Percentiles rank a stretch among this genome's conserved stretches.
phyloP scores from a whole-genome alignment of 2,329 filamentous ascomycete genomes.

The Herpotrichia juniperi region DNA sequence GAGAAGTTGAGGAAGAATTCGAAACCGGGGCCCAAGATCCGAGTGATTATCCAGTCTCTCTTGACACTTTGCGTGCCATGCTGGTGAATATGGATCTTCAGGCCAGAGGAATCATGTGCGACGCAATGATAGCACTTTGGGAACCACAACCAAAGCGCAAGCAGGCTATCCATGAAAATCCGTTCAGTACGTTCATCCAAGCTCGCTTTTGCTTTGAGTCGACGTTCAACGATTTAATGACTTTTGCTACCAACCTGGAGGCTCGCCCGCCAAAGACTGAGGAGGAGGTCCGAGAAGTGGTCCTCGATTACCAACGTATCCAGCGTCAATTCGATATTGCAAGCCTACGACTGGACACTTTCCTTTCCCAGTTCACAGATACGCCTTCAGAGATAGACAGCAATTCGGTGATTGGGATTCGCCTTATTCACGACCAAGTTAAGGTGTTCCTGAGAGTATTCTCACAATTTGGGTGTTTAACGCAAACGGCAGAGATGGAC shows the following conservation, averaged over 20 bases:
- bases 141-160: constrained; percentile 24
- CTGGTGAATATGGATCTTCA: constrained; percentile 39
- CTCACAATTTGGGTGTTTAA: constrained; percentile 6
- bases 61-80: constrained; percentile 34
- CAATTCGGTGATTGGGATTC: constrained; percentile 15
- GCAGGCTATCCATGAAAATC: neutral
- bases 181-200: constrained; percentile 16
- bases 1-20: constrained; percentile 28
- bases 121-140: constrained; percentile 24
- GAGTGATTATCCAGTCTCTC: constrained; percentile 26
- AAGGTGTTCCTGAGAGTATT: constrained; percentile 10
- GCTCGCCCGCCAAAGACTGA: constrained; percentile 1
- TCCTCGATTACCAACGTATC: constrained; percentile 1
- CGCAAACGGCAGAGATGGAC: constrained; percentile 6
- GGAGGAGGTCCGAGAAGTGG: neutral
- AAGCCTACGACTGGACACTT: constrained; percentile 14
- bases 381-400: neutral
- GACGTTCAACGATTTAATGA: constrained; percentile 29
- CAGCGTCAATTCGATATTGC: constrained; percentile 6
- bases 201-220: constrained; percentile 27
- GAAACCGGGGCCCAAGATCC: constrained; percentile 9
- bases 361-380: constrained; percentile 10
- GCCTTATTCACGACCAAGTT: constrained; percentile 14
- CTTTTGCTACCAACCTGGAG: constrained; percentile 28
- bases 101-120: constrained; percentile 34